Evolutionary conservation across 495 filamentous ascomycete species (phyloP).

Genomic region (Aspergillus steynii): DNA sequence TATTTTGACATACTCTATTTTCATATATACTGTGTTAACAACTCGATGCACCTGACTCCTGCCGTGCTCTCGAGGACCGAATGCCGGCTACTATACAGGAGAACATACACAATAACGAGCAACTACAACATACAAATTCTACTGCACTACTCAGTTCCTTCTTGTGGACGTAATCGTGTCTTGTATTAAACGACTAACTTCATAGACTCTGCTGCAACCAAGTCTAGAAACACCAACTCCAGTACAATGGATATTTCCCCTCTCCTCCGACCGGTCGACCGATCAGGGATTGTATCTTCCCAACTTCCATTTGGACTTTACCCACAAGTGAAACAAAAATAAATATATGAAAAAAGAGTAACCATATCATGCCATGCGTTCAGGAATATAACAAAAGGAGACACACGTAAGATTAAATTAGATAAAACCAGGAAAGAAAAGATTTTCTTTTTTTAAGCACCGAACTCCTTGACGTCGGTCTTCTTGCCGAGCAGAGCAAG

Average conservation of each 20-base stretch:
- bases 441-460: conserved; percentile 37
- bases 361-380: conserved; percentile 52
- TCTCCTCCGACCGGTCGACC: not conserved
- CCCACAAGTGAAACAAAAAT: conserved; percentile 15
- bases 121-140: no score
- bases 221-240: conserved; percentile 23
- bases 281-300: conserved; percentile 4
- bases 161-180: conserved; percentile 1
- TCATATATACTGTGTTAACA: no score
- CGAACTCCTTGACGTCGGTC: conserved; percentile 52
- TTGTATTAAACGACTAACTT: conserved; percentile 19
- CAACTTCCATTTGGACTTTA: conserved; percentile 10
- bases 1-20: no score
- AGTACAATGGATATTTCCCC: conserved; percentile 20
- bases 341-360: conserved; percentile 16
- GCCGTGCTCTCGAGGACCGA: no score
- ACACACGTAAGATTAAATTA: conserved; percentile 38
- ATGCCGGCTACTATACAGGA: no score
- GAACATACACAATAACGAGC: no score
- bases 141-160: not conserved
- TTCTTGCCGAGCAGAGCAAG: conserved; percentile 64
- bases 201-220: conserved; percentile 11
- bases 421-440: conserved; percentile 27
- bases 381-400: conserved; percentile 38
- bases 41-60: no score